Base-by-base conservation (phyloP, 108 stramenopile species). In the Cyclotella cryptica region DNA sequence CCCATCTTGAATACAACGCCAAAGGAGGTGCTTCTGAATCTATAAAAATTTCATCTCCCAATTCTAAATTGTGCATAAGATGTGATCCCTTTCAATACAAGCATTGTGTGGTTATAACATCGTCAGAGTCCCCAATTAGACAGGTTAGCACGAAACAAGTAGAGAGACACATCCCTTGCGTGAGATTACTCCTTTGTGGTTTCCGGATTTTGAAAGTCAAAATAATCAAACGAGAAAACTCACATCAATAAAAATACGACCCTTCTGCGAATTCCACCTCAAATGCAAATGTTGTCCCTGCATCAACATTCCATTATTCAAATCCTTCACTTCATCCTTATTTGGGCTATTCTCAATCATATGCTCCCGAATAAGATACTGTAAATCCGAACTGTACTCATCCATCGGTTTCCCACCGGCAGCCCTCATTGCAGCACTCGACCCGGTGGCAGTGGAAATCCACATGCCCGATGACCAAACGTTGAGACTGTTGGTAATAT, bases 291-390 rank as follows among this genome's bases (percentile, higher is more conserved):
- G 89, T 43, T 96, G 77, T 12, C 84, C 88, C 45, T 87, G 71
- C 40, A 64, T 21, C 4, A 98, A 72, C 26, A 97, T 84, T 13
- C 93, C 94, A 69, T 96, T 95, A 74, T 94, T 83, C 42, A 81
- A 69, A 64, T 74, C 53, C 44, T 59, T 58, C 17, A 94, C 57
- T 54, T 88, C 87, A 39, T 92, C 86, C 53, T 84, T 86, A 55
- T 74, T 63, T 5, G 84, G 77, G 75, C 70, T 76, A 77, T 90
- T 82, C 78, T 96, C 96, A 46, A 91, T 76, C 72, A 95, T 84
- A 88, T 97, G 94, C 85, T 97, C 90, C 12, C 97, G 90, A 69
- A 98, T 96, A 81, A 98, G 86, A 53, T 96, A 98, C 84, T 98
- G 98, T 39, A 98, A 64, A 41, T 93, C 90, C 2, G 77, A 55